Base-by-base conservation (phyloP, 768 basidiomycete species). In the Lyophyllum shimeji region DNA sequence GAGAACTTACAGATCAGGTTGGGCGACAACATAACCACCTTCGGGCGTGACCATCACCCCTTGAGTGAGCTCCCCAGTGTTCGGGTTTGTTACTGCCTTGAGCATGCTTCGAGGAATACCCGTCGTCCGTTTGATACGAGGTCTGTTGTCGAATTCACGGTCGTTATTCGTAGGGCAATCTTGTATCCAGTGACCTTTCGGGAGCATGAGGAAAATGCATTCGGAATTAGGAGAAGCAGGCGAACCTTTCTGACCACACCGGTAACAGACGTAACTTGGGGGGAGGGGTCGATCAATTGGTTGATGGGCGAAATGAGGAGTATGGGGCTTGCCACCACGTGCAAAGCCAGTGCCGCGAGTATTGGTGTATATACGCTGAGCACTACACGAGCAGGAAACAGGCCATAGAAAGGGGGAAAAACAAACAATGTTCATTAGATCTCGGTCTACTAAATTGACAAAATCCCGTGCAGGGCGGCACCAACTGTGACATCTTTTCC, bases 401-500 rank as follows among this genome's bases (percentile, higher is more conserved):
- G 58, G 61, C 61, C 57, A 63, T 58, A 55, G 58, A 60, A 67
- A 52, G 58, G 65, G 62, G 63, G 57, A 69, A 65, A 75, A 75
- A 71, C 65, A 72, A 78, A 78, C 65, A 64, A 74, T 73, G 79
- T 85, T 82, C 81, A 89, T 90, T 86, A 89, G 88, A 90, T 62
- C 71, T 65, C 64, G 69, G 62, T 75, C 81, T 87, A 88, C 84
- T 86, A 87, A 82, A 75, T 71, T 74, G 70, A 82, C 74, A 81
- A 77, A 75, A 80, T 71, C 76, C 77, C 76, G 69, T 65, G 65
- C 71, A 69, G 81, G 80, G 79, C 76, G 75, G 84, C 78, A 95
- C 95, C 80, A 80, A 99, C 97, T 93, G 88, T 69, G 95, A 90
- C 95, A 99, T 98, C 82, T 96, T 94, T 82, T 98, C 95, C 77